Base-by-base conservation (phyloP, 768 basidiomycete species). In the Naematelia encephala region DNA sequence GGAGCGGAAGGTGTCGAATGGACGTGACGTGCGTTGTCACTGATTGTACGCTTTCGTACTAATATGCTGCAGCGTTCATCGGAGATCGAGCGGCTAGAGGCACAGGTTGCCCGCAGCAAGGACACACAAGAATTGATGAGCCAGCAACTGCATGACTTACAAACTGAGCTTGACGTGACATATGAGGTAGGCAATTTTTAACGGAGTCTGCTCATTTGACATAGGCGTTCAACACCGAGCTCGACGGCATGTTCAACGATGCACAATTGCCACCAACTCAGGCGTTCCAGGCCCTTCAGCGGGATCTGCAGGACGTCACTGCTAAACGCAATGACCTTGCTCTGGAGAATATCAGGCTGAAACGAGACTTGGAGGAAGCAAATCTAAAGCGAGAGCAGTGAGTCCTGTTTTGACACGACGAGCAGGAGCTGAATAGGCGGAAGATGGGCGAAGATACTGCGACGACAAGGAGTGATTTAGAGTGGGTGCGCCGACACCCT, bases 221-320 rank as follows among this genome's bases (percentile, higher is more conserved):
- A 4, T 61, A 93, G 91, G 88, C 90, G 2, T 93, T 96, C 79
- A 94, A 96, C 74, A 90, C 91, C 72, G 91, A 94, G 74, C 82
- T 96, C 28, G 91, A 92, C 64, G 85, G 84, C 16, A 90, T 94
- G 89, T 94, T 86, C 77, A 87, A 87, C 51, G 90, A 92, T 59
- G 84, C 84, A 25, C 84, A 87, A 60, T 83, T 93, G 50, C 90
- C 91, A 11, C 85, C 86, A 21, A 84, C 86, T 49, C 89, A 91
- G 67, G 90, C 90, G 1, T 92, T 88, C 85, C 73, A 79, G n/a
- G 86, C 87, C 1, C 82, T 94, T 81, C 82, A 84, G 25, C 79
- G 79, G 44, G 90, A 93, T 72, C 79, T 93, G 52, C 81, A 84
- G 62, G 75, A 82, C 60, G 85, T 89, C 14, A 94, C 91, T 77